These are phyloP conservation scores for Pythium periplocum DNA, from an alignment of 352 stramenopile species.

Conservation along the genomic window DNA sequence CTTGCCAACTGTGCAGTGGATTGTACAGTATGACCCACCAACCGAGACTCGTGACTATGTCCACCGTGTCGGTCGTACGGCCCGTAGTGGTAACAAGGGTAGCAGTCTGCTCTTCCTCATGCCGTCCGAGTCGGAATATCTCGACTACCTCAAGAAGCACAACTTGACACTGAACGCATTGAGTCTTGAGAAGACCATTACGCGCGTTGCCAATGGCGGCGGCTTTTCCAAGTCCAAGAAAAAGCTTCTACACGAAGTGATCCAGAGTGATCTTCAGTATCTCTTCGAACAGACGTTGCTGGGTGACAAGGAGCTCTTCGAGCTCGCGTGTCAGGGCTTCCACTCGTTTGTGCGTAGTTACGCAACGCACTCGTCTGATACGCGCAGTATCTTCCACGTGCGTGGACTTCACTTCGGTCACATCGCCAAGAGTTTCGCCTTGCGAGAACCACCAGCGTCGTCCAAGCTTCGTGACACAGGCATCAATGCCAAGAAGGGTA, in stretches of 20 bases:
- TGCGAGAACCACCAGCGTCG: slow-evolving; percentile 80
- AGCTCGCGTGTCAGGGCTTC: slow-evolving; percentile 86
- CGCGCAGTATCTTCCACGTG: slow-evolving; percentile 90
- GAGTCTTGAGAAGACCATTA: slow-evolving; percentile 82
- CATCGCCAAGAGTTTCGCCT: slow-evolving; percentile 90
- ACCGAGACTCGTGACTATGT: slow-evolving; percentile 99
- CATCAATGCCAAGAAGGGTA: slow-evolving; percentile 70
- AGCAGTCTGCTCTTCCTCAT: slow-evolving; percentile 96
- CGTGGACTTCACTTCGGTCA: slow-evolving; percentile 92
- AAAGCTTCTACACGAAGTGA: slow-evolving; percentile 78
- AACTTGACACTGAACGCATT: slow-evolving; percentile 77
- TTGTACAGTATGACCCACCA: slow-evolving; percentile 98
- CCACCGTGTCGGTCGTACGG: slow-evolving; percentile 98
- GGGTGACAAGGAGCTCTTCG: slow-evolving; percentile 79
- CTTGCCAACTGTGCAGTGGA: slow-evolving; percentile 95
- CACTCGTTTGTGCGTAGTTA: slow-evolving; percentile 92
- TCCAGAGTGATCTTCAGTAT: slow-evolving; percentile 79
- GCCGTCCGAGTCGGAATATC: slow-evolving; percentile 93
- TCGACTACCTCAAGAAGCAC: slow-evolving; percentile 90
- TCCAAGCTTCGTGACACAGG: slow-evolving; percentile 73
- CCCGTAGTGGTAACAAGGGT: slow-evolving; percentile 95
- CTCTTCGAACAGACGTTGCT: slow-evolving; percentile 79
- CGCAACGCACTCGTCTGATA: slow-evolving; percentile 88
- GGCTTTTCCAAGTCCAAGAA: slow-evolving; percentile 64
- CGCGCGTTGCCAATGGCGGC: slow-evolving; percentile 48